Conservation (phyloP, 306 rosid species). For the Vachellia collinsii region DNA sequence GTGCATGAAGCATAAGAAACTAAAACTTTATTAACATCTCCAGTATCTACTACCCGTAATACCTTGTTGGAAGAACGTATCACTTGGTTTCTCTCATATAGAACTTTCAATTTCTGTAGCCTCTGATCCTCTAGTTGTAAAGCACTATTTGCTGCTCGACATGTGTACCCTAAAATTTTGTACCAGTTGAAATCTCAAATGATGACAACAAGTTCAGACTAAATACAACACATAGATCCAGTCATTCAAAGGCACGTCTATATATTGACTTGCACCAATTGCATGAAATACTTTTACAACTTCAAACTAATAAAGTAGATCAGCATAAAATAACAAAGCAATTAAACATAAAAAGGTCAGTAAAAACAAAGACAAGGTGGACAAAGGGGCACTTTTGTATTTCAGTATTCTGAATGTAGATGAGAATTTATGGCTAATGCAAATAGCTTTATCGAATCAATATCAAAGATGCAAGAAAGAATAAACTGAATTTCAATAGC, state of each 20-base stretch:
- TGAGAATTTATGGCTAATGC: slow-evolving; percentile 6
- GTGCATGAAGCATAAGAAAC: slow-evolving; percentile 22
- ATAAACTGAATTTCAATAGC: slow-evolving; percentile 17
- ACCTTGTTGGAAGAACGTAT: slow-evolving; percentile 69
- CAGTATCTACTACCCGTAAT: slow-evolving; percentile 30
- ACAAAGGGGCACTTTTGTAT: slow-evolving; percentile 9
- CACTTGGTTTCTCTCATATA: slow-evolving; percentile 55
- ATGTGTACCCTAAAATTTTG: slow-evolving; percentile 54
- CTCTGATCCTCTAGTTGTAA: slow-evolving; percentile 67
- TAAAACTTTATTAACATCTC: slow-evolving; percentile 22
- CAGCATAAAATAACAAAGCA: not conserved
- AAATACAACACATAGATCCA: slow-evolving; percentile 19
- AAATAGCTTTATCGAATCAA: slow-evolving; percentile 23
- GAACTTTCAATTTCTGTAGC: slow-evolving; percentile 64
- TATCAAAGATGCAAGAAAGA: slow-evolving; percentile 20
- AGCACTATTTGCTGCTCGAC: slow-evolving; percentile 72
- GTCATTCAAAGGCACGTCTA: slow-evolving; percentile 23
- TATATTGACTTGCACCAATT: not conserved
- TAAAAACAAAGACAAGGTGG: not conserved
- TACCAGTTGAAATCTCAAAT: slow-evolving; percentile 32
- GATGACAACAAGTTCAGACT: slow-evolving; percentile 20
- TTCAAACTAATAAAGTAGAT: not conserved
- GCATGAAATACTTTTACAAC: slow-evolving; percentile 21
- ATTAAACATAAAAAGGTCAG: slow-evolving; percentile 10
- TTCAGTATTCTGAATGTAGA: not conserved